A percentile compares a stretch with the other conserved stretches of the same genome.
Evolutionary conservation across 345 rosid species (phyloP).

Genomic region (Eucalyptus polybractea): DNA sequence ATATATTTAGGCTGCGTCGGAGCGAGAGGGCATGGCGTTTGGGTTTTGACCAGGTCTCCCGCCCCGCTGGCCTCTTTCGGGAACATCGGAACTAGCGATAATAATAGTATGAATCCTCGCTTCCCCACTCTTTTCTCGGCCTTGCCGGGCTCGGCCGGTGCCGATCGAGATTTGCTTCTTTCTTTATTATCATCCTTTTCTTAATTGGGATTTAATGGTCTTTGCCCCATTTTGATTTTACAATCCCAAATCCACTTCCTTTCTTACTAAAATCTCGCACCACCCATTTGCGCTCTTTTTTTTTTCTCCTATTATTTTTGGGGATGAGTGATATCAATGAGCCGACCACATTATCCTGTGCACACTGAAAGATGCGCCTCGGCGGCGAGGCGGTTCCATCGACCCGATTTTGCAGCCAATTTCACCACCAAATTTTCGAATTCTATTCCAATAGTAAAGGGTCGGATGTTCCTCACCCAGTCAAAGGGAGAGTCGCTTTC

Average conservation of each 20-base stretch:
- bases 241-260: not conserved
- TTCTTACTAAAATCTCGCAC: not conserved
- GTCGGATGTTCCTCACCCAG: not conserved
- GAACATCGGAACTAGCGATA: not conserved
- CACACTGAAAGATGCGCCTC: not conserved
- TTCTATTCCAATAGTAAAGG: not conserved
- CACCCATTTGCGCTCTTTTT: not conserved
- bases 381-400: not conserved
- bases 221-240: not conserved
- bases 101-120: not conserved
- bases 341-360: not conserved
- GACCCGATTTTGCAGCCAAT: not conserved
- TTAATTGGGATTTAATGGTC: not conserved
- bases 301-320: not conserved
- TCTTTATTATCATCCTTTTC: not conserved
- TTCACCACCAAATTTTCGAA: not conserved
- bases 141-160: not conserved
- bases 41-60: not conserved
- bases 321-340: not conserved
- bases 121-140: not conserved
- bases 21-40: not conserved
- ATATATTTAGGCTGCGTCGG: not conserved
- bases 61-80: not conserved
- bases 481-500: not conserved
- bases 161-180: not conserved